Conservation (phyloP, 2,329 filamentous ascomycete genomes). For the Raffaelea arxii region DNA sequence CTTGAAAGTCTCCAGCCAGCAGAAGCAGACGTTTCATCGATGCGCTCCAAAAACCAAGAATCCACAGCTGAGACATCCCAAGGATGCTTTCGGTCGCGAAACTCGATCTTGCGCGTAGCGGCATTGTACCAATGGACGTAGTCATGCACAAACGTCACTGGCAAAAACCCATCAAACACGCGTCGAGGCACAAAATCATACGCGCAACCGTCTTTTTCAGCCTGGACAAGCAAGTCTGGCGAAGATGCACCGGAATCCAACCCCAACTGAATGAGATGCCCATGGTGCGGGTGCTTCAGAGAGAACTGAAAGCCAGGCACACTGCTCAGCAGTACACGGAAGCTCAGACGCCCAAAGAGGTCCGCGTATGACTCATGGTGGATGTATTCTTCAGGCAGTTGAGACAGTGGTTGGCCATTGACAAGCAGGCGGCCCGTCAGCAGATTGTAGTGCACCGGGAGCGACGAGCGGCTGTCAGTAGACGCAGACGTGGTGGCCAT, state of each 20-base stretch:
- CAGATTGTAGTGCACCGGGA: conserved; percentile 34
- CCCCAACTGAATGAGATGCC: conserved; percentile 26
- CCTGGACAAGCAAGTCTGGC: conserved; percentile 25
- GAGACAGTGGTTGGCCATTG: conserved; percentile 36
- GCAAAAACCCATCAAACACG: conserved; percentile 28
- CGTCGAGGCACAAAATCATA: conserved; percentile 24
- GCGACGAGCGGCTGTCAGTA: too few species aligned
- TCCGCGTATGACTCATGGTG: conserved; percentile 25
- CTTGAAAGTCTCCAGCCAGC: neutral
- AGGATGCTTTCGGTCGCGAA: neutral
- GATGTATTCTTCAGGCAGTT: conserved; percentile 36
- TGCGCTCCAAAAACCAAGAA: neutral
- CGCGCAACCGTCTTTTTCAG: conserved; percentile 2
- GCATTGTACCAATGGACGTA: conserved; percentile 38
- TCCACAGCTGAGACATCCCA: neutral
- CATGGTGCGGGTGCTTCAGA: conserved; percentile 19
- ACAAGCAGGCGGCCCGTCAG: conserved; percentile 42
- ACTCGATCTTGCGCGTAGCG: neutral
- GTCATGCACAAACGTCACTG: conserved; percentile 25
- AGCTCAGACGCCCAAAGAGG: conserved; percentile 30
- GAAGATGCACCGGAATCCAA: conserved; percentile 5
- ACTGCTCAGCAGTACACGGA: conserved; percentile 34
- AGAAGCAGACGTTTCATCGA: too few species aligned
- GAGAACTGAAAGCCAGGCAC: conserved; percentile 30
- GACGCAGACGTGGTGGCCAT: neutral